Evolutionary conservation across 495 filamentous ascomycete species (phyloP).

Genomic region (Penicillium samsonianum): DNA sequence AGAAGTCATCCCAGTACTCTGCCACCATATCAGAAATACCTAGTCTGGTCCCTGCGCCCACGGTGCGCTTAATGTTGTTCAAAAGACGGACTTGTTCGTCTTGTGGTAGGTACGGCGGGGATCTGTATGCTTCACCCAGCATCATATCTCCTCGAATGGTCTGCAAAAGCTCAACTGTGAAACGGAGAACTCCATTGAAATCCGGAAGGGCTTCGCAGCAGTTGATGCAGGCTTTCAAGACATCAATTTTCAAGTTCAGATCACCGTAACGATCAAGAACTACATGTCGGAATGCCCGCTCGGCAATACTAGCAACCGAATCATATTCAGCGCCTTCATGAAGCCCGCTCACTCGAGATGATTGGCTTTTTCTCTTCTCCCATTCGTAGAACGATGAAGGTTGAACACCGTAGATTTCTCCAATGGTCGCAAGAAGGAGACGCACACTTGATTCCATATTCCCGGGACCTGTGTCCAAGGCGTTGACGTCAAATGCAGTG

Average conservation of each 20-base stretch:
- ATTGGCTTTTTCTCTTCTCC: constrained; percentile 34
- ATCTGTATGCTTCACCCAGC: constrained; percentile 50
- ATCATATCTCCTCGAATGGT: constrained; percentile 75
- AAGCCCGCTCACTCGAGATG: constrained; percentile 14
- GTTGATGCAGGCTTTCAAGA: constrained; percentile 81
- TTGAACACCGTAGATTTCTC: constrained; percentile 52
- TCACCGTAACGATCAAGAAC: constrained; percentile 47
- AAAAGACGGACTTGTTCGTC: constrained; percentile 84
- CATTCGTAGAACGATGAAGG: constrained; percentile 41
- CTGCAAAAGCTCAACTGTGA: constrained; percentile 78
- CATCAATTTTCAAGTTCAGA: constrained; percentile 72
- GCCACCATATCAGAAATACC: constrained; percentile 69
- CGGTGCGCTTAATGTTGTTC: constrained; percentile 81
- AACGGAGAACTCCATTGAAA: constrained; percentile 81
- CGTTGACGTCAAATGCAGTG: constrained; percentile 56
- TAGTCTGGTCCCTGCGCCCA: constrained; percentile 70
- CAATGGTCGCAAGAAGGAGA: constrained; percentile 55
- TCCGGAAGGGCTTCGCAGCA: constrained; percentile 93
- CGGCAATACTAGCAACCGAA: constrained; percentile 44
- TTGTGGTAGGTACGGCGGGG: constrained; percentile 64
- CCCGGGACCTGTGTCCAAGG: constrained; percentile 70
- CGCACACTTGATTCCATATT: constrained; percentile 75
- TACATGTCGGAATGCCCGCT: constrained; percentile 45
- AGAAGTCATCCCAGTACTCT: constrained; percentile 96
- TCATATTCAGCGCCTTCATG: constrained; percentile 37